These are phyloP conservation scores for Scytalidium lignicola DNA, from an alignment of 2,329 filamentous ascomycete genomes.

Conservation along the genomic window DNA sequence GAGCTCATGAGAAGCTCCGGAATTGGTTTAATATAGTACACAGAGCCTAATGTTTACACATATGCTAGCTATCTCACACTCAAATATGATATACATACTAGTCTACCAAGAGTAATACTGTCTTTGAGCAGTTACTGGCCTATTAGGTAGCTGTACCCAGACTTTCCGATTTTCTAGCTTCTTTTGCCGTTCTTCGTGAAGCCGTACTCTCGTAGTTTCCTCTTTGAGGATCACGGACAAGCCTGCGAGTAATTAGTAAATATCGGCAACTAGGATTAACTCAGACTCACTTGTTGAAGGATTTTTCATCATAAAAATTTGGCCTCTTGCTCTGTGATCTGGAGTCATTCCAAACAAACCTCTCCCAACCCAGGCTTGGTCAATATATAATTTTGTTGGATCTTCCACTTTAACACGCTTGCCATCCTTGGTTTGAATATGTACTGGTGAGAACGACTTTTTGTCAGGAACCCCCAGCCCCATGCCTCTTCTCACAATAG, in stretches of 20 bases:
- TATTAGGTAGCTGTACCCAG: slow-evolving; percentile 85
- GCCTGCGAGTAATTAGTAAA: slow-evolving; percentile 40
- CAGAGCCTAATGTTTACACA: background rate
- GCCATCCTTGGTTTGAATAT: slow-evolving; percentile 71
- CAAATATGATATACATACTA: background rate
- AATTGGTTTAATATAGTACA: background rate
- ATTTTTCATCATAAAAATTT: slow-evolving; percentile 60
- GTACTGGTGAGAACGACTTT: slow-evolving; percentile 36
- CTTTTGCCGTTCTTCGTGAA: slow-evolving; percentile 70
- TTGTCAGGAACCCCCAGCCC: slow-evolving; percentile 48
- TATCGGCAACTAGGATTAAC: background rate
- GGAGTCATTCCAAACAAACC: slow-evolving; percentile 39
- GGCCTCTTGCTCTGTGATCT: slow-evolving; percentile 62
- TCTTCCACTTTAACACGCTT: slow-evolving; percentile 66
- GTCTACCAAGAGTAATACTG: slow-evolving; percentile 88
- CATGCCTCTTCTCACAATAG: slow-evolving; percentile 79
- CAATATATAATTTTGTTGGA: slow-evolving; percentile 80
- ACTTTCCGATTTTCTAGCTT: slow-evolving; percentile 71
- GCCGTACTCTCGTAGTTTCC: slow-evolving; percentile 80
- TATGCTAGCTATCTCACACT: background rate
- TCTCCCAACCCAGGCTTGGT: slow-evolving; percentile 78
- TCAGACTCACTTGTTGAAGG: slow-evolving; percentile 67
- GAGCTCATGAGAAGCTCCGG: background rate
- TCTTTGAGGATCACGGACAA: slow-evolving; percentile 85
- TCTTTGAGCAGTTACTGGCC: slow-evolving; percentile 75